phyloP scores from a whole-genome alignment of 176 grass and related monocot species.

The Tillandsia leiboldiana region DNA sequence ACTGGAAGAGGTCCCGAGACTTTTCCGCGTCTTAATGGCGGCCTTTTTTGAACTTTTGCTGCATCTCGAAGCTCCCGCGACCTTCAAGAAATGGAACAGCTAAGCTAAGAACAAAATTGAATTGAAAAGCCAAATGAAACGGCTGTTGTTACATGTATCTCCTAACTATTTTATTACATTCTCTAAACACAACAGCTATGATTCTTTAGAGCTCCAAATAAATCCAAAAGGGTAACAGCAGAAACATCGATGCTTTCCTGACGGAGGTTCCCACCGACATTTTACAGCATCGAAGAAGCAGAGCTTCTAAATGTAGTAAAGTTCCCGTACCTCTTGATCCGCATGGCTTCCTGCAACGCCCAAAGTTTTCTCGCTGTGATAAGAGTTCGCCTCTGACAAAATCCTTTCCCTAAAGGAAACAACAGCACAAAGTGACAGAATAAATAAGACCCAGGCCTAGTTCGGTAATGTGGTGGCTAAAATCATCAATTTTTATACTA shows the following conservation, averaged over 20 bases:
- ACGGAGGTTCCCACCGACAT: background rate
- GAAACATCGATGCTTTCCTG: background rate
- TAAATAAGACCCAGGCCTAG: background rate
- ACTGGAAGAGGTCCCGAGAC: conserved; percentile 61
- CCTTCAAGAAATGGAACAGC: conserved; percentile 25
- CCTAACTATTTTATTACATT: background rate
- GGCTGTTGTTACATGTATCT: background rate
- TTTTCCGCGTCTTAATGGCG: conserved; percentile 47
- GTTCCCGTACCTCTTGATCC: conserved; percentile 30
- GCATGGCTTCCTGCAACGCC: conserved; percentile 32
- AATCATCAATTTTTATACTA: background rate
- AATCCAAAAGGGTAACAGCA: background rate
- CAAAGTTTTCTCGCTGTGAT: conserved; percentile 47
- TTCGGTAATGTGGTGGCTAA: background rate
- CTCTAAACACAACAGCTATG: no score
- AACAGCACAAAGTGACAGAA: conserved; percentile 8
- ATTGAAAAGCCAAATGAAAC: background rate
- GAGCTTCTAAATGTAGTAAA: background rate
- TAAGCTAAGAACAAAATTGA: background rate
- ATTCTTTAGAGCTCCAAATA: no score
- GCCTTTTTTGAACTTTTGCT: conserved; percentile 44
- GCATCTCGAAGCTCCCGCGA: conserved; percentile 22
- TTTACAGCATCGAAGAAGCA: background rate
- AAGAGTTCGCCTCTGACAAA: conserved; percentile 28
- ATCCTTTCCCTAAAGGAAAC: conserved; percentile 32